These are phyloP conservation scores for Meyerozyma smithsonii DNA, from an alignment of 1,139 yeast genomes.

Conservation along the genomic window DNA sequence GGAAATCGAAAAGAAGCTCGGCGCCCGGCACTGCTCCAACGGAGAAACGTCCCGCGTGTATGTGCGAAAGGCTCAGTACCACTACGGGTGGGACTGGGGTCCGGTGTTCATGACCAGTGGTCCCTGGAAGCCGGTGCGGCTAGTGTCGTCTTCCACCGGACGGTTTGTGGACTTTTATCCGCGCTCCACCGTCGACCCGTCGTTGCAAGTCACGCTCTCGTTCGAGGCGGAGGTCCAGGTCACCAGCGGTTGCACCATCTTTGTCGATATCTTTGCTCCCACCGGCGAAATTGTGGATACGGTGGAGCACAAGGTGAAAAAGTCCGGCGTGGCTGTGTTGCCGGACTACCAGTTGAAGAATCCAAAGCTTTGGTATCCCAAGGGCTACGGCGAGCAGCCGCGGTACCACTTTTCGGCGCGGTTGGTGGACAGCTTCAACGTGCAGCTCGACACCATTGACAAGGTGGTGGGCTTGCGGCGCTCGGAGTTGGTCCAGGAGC, in stretches of 20 bases:
- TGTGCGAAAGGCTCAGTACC: conserved; percentile 7
- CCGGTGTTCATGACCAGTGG: conserved; percentile 7
- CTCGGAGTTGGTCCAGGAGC: conserved; percentile 34
- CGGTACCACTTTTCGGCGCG: conserved; percentile 23
- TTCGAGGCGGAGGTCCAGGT: conserved; percentile 1
- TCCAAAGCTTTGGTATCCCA: conserved; percentile 41
- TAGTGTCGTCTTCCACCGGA: background rate
- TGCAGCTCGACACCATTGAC: background rate
- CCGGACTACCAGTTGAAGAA: conserved; percentile 8
- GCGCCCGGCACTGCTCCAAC: conserved; percentile 10
- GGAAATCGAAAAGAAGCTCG: conserved; percentile 17
- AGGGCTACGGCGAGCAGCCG: conserved; percentile 31
- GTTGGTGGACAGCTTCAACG: conserved; percentile 2
- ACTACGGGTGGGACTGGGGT: conserved; percentile 10
- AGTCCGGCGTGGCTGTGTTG: conserved; percentile 1
- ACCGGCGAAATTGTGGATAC: conserved; percentile 4
- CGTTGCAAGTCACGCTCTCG: background rate
- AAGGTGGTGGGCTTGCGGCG: conserved; percentile 31
- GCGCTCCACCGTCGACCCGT: background rate
- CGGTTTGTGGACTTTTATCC: background rate
- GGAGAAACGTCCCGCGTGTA: conserved; percentile 17
- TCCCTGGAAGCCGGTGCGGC: conserved; percentile 6
- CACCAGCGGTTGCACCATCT: background rate
- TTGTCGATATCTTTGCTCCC: conserved; percentile 7
- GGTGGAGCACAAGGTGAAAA: background rate